A percentile compares a stretch with the other conserved stretches of the same genome.
phyloP scores from a whole-genome alignment of 1,284 basidiomycete genomes.

The Pholiota adiposa region DNA sequence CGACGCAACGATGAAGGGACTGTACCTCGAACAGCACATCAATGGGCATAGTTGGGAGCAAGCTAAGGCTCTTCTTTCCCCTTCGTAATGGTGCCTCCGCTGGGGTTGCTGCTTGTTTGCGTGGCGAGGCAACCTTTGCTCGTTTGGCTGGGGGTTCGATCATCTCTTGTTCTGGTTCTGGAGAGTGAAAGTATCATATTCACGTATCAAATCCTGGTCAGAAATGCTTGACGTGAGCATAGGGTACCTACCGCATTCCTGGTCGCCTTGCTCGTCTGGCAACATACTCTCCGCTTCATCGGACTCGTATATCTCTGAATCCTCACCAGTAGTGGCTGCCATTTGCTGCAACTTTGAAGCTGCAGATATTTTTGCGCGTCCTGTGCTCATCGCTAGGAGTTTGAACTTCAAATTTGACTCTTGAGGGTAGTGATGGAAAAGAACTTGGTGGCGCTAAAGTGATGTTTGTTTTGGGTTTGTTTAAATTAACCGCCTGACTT shows the following conservation, averaged over 20 bases:
- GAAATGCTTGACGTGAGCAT: neutral
- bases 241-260: neutral
- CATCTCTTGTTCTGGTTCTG: neutral
- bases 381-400: neutral
- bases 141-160: neutral
- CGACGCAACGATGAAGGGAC: neutral
- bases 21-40: slow-evolving; percentile 22
- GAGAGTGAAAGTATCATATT: no score
- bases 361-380: neutral
- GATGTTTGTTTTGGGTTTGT: no score
- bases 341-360: neutral
- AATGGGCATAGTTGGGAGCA: slow-evolving; percentile 20
- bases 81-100: neutral
- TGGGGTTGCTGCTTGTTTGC: neutral
- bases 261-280: neutral
- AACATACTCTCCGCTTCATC: neutral
- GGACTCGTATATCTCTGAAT: neutral
- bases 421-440: no score
- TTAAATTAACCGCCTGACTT: no score
- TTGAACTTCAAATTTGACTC: no score
- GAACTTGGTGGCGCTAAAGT: no score
- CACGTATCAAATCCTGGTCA: no score
- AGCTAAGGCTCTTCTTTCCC: slow-evolving; percentile 8
- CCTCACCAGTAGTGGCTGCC: neutral
- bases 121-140: neutral